Base-by-base conservation (phyloP, 1,139 yeast species). In the Magnusiomyces paraingens region DNA sequence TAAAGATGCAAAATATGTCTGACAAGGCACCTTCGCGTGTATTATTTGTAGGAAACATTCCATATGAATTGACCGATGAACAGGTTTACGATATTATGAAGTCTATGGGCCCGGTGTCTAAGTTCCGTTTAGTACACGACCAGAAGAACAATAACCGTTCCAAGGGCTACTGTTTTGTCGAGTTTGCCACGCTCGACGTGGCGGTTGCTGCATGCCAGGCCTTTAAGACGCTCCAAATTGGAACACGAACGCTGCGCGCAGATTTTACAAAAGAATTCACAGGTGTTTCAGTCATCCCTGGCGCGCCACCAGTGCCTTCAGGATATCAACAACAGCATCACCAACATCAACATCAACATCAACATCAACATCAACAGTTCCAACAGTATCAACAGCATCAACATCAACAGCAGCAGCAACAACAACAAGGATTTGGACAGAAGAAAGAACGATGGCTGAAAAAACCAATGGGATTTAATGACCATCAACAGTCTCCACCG, bases 51-150 rank as follows among this genome's bases (percentile, higher is more conserved):
- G 86, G 88, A 1, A 79, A 83, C 2, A 82, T 84, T 32, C 90
- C 90, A 1, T 83, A 78, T 62, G 89, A 84, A 62, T 83, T 84
- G 64, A 86, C 96, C 0, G 98, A 91, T 67, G 96, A 89, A 63
- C 97, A 91, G 69, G 86, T 91, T 22, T 71, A 82, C 69, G 85
- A 81, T 55, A 80, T 84, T 26, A 87, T 87, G 47, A 72, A 73
- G 52, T 79, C 86, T 0, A 84, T 86, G 2, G 95, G 95, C 0
- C 94, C 95, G 0, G 89, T 88, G 2, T 75, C 77, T 38, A 80
- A 79, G 56, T 72, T 86, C 57, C 82, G 81, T 65, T 74, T 88
- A 64, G 75, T 86, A 64, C 85, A 86, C 66, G 95, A 88, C 66
- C 82, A 84, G 43, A 79, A 81, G 54, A 85, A 93, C 0, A 41